Percentiles rank a stretch among this genome's conserved stretches.
Conservation (phyloP, 106 monocot species). For the Dendrobium catenatum region DNA sequence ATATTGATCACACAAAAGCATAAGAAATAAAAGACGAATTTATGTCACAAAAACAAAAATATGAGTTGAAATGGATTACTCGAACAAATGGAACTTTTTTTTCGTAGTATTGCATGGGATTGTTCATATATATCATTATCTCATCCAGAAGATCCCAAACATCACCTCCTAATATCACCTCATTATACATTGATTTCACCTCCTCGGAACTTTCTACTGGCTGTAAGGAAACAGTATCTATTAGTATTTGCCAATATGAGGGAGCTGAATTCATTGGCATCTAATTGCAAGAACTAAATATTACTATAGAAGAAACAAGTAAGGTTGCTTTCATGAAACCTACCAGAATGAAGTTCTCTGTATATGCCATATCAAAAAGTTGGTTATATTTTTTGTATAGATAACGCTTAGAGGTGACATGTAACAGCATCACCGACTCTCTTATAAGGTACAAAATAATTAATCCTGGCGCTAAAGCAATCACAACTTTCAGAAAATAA, state of each 20-base stretch:
- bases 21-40: constrained; percentile 2
- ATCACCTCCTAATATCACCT: constrained; percentile 81
- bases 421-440: constrained; percentile 75
- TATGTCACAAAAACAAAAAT: not conserved
- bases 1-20: not conserved
- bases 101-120: constrained; percentile 88
- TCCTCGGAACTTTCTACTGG: constrained; percentile 50
- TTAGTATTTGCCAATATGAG: not conserved
- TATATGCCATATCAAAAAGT: constrained; percentile 84
- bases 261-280: not conserved
- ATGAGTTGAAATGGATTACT: constrained; percentile 28
- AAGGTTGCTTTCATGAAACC: constrained; percentile 9
- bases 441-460: constrained; percentile 69
- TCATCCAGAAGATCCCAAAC: constrained; percentile 94
- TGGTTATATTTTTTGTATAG: constrained; percentile 84
- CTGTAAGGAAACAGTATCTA: constrained; percentile 19
- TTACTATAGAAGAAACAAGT: not conserved
- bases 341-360: constrained; percentile 89
- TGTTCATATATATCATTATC: constrained; percentile 92
- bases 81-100: constrained; percentile 81
- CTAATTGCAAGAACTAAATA: not conserved
- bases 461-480: constrained; percentile 67
- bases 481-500: constrained; percentile 67
- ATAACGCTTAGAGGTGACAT: constrained; percentile 60
- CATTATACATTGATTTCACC: constrained; percentile 63